Evolutionary conservation across 1,284 basidiomycete species (phyloP).

Genomic region (Cryptococcus jaspeensis): DNA sequence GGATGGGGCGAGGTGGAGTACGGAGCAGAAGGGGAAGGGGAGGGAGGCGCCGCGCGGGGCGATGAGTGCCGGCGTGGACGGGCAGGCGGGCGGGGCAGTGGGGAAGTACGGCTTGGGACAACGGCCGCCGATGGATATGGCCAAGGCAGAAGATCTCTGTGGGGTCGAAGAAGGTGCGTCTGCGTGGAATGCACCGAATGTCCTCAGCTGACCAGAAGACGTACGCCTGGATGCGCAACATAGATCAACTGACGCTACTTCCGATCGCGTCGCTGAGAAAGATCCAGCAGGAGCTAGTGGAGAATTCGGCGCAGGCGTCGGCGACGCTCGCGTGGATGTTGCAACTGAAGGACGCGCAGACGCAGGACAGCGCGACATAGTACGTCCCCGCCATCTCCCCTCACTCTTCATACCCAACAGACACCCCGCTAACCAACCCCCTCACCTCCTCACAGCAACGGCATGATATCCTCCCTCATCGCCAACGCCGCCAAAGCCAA

Average conservation of each 20-base stretch:
- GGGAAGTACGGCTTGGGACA: constrained; percentile 65
- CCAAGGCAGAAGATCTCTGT: constrained; percentile 65
- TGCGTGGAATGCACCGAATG: too few species aligned
- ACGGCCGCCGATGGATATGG: constrained; percentile 67
- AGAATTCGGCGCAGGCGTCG: constrained; percentile 70
- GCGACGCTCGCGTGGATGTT: constrained; percentile 72
- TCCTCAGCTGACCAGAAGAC: constrained; percentile 14
- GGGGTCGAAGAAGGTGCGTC: constrained; percentile 65
- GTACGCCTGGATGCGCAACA: background rate
- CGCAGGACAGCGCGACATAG: constrained; percentile 63
- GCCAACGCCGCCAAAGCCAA: constrained; percentile 50
- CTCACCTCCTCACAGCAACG: constrained; percentile 37
- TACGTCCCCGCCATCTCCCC: constrained; percentile 20
- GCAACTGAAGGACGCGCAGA: constrained; percentile 76
- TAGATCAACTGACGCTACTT: constrained; percentile 69
- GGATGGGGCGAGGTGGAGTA: constrained; percentile 8
- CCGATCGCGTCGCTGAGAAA: constrained; percentile 66
- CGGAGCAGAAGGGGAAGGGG: constrained; percentile 18
- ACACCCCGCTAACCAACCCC: constrained; percentile 9
- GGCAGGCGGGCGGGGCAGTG: constrained; percentile 12
- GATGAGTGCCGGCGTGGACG: constrained; percentile 1
- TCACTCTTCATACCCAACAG: background rate
- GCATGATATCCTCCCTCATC: constrained; percentile 52
- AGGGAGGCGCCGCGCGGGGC: constrained; percentile 14
- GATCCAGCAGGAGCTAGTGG: constrained; percentile 64